Evolutionary conservation across 2,329 filamentous ascomycete species (phyloP).

Genomic region (Venturia pyrina): DNA sequence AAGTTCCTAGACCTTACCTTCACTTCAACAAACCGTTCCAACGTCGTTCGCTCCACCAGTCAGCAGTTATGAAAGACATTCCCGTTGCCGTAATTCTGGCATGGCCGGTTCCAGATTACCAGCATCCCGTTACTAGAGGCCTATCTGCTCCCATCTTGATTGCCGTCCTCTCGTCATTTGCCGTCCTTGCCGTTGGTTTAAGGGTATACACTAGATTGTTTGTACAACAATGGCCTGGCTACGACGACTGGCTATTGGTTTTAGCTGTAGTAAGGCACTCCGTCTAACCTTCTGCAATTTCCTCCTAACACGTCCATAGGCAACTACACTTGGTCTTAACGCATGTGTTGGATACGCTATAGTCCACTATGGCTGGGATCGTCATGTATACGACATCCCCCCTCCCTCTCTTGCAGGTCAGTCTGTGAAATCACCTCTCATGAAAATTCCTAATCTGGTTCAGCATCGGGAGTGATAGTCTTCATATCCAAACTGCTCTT

Average conservation of each 20-base stretch:
- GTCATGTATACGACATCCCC: conserved; percentile 9
- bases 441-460: neutral
- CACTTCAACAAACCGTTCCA: neutral
- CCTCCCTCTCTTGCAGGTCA: conserved; percentile 9
- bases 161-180: conserved; percentile 17
- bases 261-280: conserved; percentile 26
- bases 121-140: conserved; percentile 4
- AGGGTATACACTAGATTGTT: conserved; percentile 30
- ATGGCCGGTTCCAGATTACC: conserved; percentile 3
- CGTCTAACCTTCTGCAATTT: neutral
- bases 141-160: neutral
- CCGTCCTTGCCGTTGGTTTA: conserved; percentile 25
- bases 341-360: conserved; percentile 24
- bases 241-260: conserved; percentile 32
- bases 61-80: neutral
- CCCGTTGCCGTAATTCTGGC: neutral
- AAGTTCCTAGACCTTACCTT: too few relatives aligned
- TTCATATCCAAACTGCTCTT: conserved; percentile 9
- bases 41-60: neutral
- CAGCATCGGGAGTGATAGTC: conserved; percentile 4
- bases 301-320: conserved; percentile 15
- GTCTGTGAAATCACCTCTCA: neutral
- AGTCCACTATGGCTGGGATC: neutral
- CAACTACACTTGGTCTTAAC: conserved; percentile 29
- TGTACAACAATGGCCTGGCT: conserved; percentile 32